A percentile compares a stretch with the other conserved stretches of the same genome.
These are phyloP conservation scores for Candida anutae DNA, from an alignment of 1,139 yeast genomes.

Conservation along the genomic window DNA sequence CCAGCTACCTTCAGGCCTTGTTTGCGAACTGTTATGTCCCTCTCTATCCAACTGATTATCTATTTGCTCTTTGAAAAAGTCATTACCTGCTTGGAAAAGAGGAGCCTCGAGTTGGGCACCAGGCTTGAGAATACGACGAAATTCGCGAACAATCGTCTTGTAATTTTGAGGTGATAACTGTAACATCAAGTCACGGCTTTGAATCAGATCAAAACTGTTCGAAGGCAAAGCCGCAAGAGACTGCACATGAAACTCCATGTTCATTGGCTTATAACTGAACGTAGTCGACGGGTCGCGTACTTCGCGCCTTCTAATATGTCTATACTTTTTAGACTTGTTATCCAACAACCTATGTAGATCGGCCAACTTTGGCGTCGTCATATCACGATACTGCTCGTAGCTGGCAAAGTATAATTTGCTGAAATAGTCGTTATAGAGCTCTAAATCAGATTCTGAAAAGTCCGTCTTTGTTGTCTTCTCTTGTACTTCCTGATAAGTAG, in stretches of 20 bases:
- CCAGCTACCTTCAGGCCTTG: conserved; percentile 6
- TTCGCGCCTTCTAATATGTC: conserved; percentile 4
- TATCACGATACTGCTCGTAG: conserved; percentile 17
- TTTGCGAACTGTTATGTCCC: not conserved
- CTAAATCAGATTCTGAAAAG: conserved; percentile 20
- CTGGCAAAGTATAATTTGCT: conserved; percentile 19
- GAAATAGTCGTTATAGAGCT: conserved; percentile 18
- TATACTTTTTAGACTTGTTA: conserved; percentile 14
- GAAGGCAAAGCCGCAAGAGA: conserved; percentile 22
- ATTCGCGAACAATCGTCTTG: conserved; percentile 22
- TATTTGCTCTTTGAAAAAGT: conserved; percentile 6
- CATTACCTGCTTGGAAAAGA: conserved; percentile 11
- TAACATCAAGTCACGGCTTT: conserved; percentile 26
- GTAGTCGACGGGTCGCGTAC: conserved; percentile 13
- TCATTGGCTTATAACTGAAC: conserved; percentile 24
- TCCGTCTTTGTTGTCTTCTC: conserved; percentile 9
- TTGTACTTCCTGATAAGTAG: conserved; percentile 8
- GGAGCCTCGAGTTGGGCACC: conserved; percentile 34
- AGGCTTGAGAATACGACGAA: conserved; percentile 26
- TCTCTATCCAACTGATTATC: conserved; percentile 3
- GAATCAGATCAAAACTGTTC: conserved; percentile 29
- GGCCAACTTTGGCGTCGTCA: conserved; percentile 22
- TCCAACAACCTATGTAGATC: conserved; percentile 19
- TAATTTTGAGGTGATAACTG: conserved; percentile 24
- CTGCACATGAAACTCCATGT: conserved; percentile 27